Percentiles rank a stretch among this genome's conserved stretches.
Evolutionary conservation across 352 stramenopile species (phyloP).

Genomic region (Globisporangium spiculum): DNA sequence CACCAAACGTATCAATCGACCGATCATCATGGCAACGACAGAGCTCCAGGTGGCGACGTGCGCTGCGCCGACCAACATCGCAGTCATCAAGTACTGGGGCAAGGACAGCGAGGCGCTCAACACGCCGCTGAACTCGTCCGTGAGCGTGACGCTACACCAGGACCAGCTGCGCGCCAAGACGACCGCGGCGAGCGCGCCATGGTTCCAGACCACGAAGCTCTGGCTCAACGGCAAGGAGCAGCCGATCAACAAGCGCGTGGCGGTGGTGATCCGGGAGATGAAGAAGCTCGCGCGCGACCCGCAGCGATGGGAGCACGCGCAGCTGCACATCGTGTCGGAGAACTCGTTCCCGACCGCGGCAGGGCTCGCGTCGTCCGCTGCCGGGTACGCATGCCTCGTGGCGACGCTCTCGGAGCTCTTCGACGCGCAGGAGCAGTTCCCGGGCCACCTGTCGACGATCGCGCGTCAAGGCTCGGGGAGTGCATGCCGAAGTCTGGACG

Average conservation of each 20-base stretch:
- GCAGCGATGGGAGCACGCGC: conserved; percentile 16
- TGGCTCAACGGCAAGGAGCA: conserved; percentile 96
- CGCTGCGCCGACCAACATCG: conserved; percentile 96
- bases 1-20: neutral
- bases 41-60: conserved; percentile 81
- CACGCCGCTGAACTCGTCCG: conserved; percentile 96
- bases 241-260: conserved; percentile 78
- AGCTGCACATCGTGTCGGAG: conserved; percentile 93
- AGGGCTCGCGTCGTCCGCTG: conserved; percentile 96
- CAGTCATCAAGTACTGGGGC: conserved; percentile 99
- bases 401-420: conserved; percentile 89
- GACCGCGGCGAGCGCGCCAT: conserved; percentile 70
- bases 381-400: conserved; percentile 95
- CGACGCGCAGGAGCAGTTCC: conserved; percentile 82
- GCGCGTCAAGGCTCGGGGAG: conserved; percentile 95
- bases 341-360: conserved; percentile 99
- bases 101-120: conserved; percentile 92
- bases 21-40: neutral
- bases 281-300: conserved; percentile 34
- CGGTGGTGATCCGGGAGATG: conserved; percentile 69
- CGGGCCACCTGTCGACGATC: conserved; percentile 90
- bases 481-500: conserved; percentile 94
- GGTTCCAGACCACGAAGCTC: conserved; percentile 87
- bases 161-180: conserved; percentile 95
- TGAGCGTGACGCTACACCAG: conserved; percentile 96